A percentile compares a stretch with the other conserved stretches of the same genome.
Conservation (phyloP, 768 basidiomycete genomes). For the Podaxis rugospora region DNA sequence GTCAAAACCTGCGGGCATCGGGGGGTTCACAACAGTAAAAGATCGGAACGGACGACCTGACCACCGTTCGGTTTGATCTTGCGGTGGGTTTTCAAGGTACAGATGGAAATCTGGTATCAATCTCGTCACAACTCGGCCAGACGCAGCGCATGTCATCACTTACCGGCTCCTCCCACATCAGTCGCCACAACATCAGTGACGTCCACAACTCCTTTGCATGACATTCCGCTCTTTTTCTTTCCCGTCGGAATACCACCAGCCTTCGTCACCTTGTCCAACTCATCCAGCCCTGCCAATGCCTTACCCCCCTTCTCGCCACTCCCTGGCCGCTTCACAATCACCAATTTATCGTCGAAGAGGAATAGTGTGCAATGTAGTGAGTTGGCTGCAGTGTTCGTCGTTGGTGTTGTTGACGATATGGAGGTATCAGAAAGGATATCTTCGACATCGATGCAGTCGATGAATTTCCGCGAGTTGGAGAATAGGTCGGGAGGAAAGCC, state of each 20-base stretch:
- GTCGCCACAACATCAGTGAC: slow-evolving; percentile 80
- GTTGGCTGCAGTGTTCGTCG: slow-evolving; percentile 35
- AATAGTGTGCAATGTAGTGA: slow-evolving; percentile 84
- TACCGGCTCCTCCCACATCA: slow-evolving; percentile 84
- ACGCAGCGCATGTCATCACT: slow-evolving; percentile 19
- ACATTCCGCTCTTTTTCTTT: slow-evolving; percentile 77
- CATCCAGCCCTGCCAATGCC: slow-evolving; percentile 69
- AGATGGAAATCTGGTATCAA: slow-evolving; percentile 68
- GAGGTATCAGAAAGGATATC: slow-evolving; percentile 59
- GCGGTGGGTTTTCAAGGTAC: slow-evolving; percentile 78
- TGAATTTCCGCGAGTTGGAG: slow-evolving; percentile 80
- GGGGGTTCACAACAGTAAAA: slow-evolving; percentile 73
- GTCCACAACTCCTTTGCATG: slow-evolving; percentile 81
- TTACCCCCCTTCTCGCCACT: slow-evolving; percentile 75
- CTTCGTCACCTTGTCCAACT: slow-evolving; percentile 69
- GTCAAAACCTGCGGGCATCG: slow-evolving; percentile 60
- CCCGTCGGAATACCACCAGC: slow-evolving; percentile 54
- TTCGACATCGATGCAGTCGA: slow-evolving; percentile 93
- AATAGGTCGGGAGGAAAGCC: slow-evolving; percentile 90
- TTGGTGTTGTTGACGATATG: slow-evolving; percentile 37
- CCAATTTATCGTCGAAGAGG: slow-evolving; percentile 90
- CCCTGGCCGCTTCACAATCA: slow-evolving; percentile 83
- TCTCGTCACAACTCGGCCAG: background rate
- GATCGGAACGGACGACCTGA: slow-evolving; percentile 81
- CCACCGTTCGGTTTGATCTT: slow-evolving; percentile 84